Base-by-base conservation (phyloP, 2,329 filamentous ascomycete species). In the Colletotrichum paranaense region DNA sequence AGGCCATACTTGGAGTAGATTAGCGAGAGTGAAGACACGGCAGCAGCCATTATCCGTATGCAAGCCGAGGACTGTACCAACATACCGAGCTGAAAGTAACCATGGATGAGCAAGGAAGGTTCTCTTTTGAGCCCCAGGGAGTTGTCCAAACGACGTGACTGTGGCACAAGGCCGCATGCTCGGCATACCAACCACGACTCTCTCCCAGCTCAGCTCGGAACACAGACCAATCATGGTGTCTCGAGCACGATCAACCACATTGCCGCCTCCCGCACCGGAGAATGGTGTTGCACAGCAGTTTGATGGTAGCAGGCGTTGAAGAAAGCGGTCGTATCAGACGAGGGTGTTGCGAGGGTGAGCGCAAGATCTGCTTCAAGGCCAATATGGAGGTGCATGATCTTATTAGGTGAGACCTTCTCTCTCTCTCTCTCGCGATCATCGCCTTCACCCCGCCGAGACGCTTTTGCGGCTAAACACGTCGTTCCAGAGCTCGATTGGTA, bases 1-100 rank as follows among this genome's bases (percentile, higher is more conserved):
- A 55, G 59, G 59, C 59, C 64, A 30, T 71, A 75, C 73, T 55
- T 26, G 72, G 74, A 75, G 55, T 64, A 74, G 74, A 74, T 75
- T 74, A 75, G 74, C 74, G 74, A 75, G 67, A 26, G 38, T 16
- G 52, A 56, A 58, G 22, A 32, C 53, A 74, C 57, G 19, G 56
- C 58, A 60, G 52, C 57, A 63, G 58, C 57, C 30, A 67, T 55
- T 58, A 72, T 55, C 62, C 63, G 68, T 32, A 70, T 64, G 71
- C 69, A 56, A 49, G 24, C 16, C 49, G n/a, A 56, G 65, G 42
- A 30, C 67, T 38, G 67, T 56, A 30, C 11, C 22, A 42, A 5
- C 52, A 52, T 55, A 35, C 55, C 16, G 19, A 26, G 62, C 62
- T 62, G 71, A 71, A 58, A 35, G 58, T 49, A 49, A 62, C 52